Evolutionary conservation across 2,329 filamentous ascomycete genomes (phyloP).

Genomic region (Stagonosporopsis vannaccii): DNA sequence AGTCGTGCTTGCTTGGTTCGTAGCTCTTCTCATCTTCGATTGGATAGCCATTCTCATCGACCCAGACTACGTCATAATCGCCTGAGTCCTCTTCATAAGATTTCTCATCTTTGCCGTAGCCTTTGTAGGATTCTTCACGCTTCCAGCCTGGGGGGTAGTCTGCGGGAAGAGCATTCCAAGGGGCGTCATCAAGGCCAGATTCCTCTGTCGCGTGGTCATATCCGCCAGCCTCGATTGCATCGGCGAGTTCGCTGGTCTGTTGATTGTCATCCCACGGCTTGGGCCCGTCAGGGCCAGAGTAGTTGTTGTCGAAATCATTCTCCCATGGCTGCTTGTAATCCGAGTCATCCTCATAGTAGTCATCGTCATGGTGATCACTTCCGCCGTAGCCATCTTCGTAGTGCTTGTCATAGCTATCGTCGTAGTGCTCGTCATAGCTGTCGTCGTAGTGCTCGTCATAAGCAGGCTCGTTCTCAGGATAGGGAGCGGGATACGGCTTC

Average conservation of each 20-base stretch:
- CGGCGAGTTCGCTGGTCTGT: slow-evolving; percentile 7
- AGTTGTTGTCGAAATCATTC: slow-evolving; percentile 11
- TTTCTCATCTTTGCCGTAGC: background rate
- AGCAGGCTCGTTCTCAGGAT: background rate
- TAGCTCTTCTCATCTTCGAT: background rate
- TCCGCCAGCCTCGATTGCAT: slow-evolving; percentile 3
- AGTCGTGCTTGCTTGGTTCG: background rate
- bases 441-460: slow-evolving; percentile 5
- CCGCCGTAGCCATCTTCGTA: too few species aligned
- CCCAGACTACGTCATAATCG: background rate
- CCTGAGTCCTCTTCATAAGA: background rate
- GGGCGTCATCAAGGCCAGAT: slow-evolving; percentile 3
- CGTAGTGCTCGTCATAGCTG: background rate
- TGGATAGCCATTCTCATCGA: background rate
- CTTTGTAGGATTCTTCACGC: background rate
- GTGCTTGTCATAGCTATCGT: background rate
- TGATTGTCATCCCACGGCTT: slow-evolving; percentile 14
- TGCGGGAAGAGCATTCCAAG: slow-evolving; percentile 3
- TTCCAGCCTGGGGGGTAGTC: slow-evolving; percentile 4
- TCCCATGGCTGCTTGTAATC: slow-evolving; percentile 3
- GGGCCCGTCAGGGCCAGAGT: slow-evolving; percentile 9
- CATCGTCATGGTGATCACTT: too few species aligned
- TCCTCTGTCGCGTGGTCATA: slow-evolving; percentile 1
- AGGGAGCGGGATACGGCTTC: background rate
- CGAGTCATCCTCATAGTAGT: background rate